Conservation (phyloP, 1,284 basidiomycete genomes). For the Moesziomyces aphidis region DNA sequence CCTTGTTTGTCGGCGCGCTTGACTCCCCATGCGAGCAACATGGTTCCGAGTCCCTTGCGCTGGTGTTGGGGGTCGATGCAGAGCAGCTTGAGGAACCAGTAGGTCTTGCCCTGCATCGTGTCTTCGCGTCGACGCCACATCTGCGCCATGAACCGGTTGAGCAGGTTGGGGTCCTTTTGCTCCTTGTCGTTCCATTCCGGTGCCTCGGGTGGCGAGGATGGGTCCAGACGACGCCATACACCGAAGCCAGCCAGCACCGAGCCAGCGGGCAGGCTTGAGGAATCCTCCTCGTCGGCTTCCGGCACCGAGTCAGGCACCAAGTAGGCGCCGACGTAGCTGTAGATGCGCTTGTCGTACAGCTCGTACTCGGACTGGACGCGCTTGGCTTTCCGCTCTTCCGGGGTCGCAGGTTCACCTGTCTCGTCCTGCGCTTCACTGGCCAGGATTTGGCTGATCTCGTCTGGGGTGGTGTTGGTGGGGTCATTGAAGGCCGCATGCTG, state of each 20-base stretch:
- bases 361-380: background rate
- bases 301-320: background rate
- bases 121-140: constrained; percentile 15
- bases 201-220: background rate
- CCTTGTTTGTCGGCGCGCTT: constrained; percentile 5
- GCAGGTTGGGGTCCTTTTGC: background rate
- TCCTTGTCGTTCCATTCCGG: constrained; percentile 4
- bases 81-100: constrained; percentile 30
- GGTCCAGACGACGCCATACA: constrained; percentile 7
- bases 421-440: constrained; percentile 1
- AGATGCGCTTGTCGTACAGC: background rate
- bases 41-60: constrained; percentile 15
- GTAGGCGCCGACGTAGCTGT: constrained; percentile 7
- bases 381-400: constrained; percentile 1
- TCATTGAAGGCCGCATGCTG: constrained; percentile 18
- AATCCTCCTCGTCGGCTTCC: background rate
- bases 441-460: constrained; percentile 6
- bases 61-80: constrained; percentile 18
- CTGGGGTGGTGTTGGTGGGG: constrained; percentile 2
- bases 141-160: constrained; percentile 21
- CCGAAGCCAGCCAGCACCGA: constrained; percentile 2
- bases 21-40: constrained; percentile 11
- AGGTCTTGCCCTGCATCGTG: constrained; percentile 9
- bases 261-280: background rate
- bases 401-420: background rate